phyloP scores from a whole-genome alignment of 1,284 basidiomycete species.

The Papiliotrema terrestris region DNA sequence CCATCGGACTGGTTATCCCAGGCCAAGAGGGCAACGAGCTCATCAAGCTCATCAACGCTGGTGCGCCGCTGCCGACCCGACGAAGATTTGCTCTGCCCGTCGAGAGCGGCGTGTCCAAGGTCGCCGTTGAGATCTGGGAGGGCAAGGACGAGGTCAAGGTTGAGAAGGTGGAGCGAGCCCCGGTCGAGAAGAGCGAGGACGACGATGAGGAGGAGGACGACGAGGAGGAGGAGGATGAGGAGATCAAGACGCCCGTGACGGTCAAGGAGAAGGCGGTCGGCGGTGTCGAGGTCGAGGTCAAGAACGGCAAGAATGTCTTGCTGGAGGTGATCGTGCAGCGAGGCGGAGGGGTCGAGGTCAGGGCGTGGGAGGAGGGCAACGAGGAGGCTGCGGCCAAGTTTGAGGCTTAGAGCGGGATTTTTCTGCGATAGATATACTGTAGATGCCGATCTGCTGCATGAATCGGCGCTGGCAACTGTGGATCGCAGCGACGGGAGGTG shows the following conservation, averaged over 20 bases:
- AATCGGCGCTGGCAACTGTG: too few relatives aligned
- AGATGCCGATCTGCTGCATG: too few relatives aligned
- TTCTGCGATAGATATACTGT: too few relatives aligned
- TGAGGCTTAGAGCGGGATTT: constrained; percentile 4
- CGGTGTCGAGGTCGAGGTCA: constrained; percentile 55
- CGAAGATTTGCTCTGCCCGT: constrained; percentile 69
- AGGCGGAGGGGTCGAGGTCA: constrained; percentile 50
- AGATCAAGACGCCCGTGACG: constrained; percentile 63
- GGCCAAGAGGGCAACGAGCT: constrained; percentile 53
- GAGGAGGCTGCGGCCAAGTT: constrained; percentile 34
- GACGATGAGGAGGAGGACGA: constrained; percentile 59
- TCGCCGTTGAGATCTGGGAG: constrained; percentile 84
- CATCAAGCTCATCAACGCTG: constrained; percentile 61
- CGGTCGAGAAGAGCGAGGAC: constrained; percentile 39
- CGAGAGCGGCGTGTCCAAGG: constrained; percentile 55
- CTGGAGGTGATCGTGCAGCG: constrained; percentile 61
- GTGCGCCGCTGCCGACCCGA: constrained; percentile 76
- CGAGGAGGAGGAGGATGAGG: constrained; percentile 63
- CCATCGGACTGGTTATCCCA: constrained; percentile 78
- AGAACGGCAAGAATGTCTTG: constrained; percentile 58
- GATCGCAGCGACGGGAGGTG: background rate
- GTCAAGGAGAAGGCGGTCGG: constrained; percentile 59
- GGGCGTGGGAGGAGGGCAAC: constrained; percentile 46
- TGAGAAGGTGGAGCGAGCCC: constrained; percentile 58
- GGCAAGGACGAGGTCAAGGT: constrained; percentile 74